Percentiles rank a stretch among this genome's conserved stretches.
Evolutionary conservation across 2,329 filamentous ascomycete species (phyloP).

Genomic region (Aspergillus carbonarius): DNA sequence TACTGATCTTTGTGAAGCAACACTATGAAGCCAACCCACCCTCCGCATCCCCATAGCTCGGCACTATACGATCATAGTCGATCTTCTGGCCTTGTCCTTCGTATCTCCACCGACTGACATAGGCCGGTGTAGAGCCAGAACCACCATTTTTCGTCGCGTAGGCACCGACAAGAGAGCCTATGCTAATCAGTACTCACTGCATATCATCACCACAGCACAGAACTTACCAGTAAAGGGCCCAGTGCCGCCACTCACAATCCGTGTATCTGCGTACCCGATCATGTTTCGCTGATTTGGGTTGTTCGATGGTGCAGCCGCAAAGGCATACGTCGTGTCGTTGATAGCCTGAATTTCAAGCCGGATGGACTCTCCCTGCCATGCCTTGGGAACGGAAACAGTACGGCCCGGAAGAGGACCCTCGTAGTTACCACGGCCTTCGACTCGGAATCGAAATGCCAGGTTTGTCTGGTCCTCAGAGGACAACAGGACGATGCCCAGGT

Average conservation of each 20-base stretch:
- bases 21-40: neutral
- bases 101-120: constrained; percentile 9
- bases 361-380: neutral
- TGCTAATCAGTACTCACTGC: neutral
- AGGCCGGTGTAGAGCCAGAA: neutral
- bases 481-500: constrained; percentile 15
- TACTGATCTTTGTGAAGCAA: too few species aligned
- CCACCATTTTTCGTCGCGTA: neutral
- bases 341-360: neutral
- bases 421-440: neutral
- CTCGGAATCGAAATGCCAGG: neutral
- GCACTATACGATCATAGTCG: constrained; percentile 4
- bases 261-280: neutral
- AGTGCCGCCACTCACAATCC: constrained; percentile 5
- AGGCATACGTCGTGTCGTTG: constrained; percentile 2
- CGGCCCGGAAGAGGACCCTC: neutral
- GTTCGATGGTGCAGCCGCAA: neutral
- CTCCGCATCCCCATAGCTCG: neutral
- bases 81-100: constrained; percentile 9
- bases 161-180: constrained; percentile 2
- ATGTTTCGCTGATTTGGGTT: neutral
- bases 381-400: neutral
- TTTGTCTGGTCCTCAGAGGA: neutral
- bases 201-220: neutral
- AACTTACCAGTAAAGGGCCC: constrained; percentile 11